phyloP scores from a whole-genome alignment of 2,329 filamentous ascomycete genomes.

The Plectosphaerella sp. region DNA sequence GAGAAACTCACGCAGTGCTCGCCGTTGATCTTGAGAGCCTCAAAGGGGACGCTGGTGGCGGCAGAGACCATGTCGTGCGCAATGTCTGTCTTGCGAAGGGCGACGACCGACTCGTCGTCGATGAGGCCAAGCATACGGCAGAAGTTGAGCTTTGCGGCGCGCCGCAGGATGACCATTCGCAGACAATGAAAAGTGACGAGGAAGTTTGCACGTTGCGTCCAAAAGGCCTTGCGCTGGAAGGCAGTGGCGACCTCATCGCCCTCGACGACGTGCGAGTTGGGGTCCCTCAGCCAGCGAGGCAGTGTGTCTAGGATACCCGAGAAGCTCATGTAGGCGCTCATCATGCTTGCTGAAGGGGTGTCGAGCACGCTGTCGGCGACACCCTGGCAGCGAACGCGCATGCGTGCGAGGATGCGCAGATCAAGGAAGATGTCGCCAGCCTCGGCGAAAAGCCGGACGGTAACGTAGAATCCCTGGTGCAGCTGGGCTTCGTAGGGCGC shows the following conservation, averaged over 20 bases:
- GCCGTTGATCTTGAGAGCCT: constrained; percentile 33
- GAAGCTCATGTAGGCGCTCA: constrained; percentile 16
- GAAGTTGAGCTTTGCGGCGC: not conserved
- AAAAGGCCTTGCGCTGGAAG: constrained; percentile 10
- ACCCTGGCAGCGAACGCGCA: not conserved
- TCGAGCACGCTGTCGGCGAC: not conserved
- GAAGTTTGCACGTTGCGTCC: constrained; percentile 35
- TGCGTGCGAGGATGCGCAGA: constrained; percentile 1
- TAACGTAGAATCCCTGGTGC: constrained; percentile 1
- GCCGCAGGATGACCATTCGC: constrained; percentile 28
- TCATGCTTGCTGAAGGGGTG: constrained; percentile 12
- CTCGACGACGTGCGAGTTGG: not conserved
- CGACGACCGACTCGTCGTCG: constrained; percentile 4
- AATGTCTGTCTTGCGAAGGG: constrained; percentile 32
- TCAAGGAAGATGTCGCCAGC: constrained; percentile 8
- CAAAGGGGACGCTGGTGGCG: constrained; percentile 35
- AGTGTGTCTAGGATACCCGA: constrained; percentile 12
- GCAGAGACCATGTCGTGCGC: constrained; percentile 35
- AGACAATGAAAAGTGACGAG: constrained; percentile 36
- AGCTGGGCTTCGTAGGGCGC: constrained; percentile 1
- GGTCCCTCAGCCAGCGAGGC: constrained; percentile 5
- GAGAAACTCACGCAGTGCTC: constrained; percentile 29
- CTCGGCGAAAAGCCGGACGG: constrained; percentile 12
- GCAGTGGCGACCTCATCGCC: fast-evolving
- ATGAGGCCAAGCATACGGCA: constrained; percentile 3